Percentiles rank a stretch among this genome's conserved stretches.
Evolutionary conservation across 2,329 filamentous ascomycete genomes (phyloP).

Genomic region (Dothistroma pini): DNA sequence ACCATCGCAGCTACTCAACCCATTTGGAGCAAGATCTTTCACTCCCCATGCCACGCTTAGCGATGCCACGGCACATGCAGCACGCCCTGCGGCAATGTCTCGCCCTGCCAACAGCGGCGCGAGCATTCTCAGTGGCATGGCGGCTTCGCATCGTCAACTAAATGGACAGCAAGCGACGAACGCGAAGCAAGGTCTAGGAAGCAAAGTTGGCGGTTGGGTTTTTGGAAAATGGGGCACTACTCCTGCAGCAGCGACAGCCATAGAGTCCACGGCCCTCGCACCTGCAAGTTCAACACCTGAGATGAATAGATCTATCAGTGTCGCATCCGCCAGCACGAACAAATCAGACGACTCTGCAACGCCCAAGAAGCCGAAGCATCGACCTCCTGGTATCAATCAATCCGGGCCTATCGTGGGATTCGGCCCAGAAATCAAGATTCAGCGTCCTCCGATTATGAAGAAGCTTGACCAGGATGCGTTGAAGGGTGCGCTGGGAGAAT

Average conservation of each 20-base stretch:
- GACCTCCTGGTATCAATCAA: conserved; percentile 73
- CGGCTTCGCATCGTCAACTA: conserved; percentile 15
- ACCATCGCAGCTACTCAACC: conserved; percentile 67
- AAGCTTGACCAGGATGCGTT: conserved; percentile 59
- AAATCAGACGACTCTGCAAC: conserved; percentile 29
- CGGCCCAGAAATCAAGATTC: conserved; percentile 53
- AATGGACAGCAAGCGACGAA: conserved; percentile 7
- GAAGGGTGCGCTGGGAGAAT: conserved; percentile 32
- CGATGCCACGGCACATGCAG: conserved; percentile 32
- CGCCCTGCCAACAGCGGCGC: conserved; percentile 28
- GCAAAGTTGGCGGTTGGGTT: conserved; percentile 63
- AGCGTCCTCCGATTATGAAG: conserved; percentile 54
- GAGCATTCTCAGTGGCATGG: conserved; percentile 34
- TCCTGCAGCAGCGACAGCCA: conserved; percentile 1
- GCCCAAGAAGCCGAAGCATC: conserved; percentile 40
- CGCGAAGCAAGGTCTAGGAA: conserved; percentile 39
- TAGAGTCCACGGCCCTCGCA: conserved; percentile 26
- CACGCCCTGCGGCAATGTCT: conserved; percentile 42
- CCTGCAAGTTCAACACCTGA: conserved; percentile 11
- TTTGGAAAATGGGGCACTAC: conserved; percentile 57
- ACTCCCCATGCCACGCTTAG: conserved; percentile 46
- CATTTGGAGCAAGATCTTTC: conserved; percentile 49
- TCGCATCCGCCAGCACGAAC: conserved; percentile 20
- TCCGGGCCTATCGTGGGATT: conserved; percentile 71
- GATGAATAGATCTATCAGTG: conserved; percentile 14